phyloP scores from a whole-genome alignment of 164 flowering plant genomes.

The Saururus chinensis region DNA sequence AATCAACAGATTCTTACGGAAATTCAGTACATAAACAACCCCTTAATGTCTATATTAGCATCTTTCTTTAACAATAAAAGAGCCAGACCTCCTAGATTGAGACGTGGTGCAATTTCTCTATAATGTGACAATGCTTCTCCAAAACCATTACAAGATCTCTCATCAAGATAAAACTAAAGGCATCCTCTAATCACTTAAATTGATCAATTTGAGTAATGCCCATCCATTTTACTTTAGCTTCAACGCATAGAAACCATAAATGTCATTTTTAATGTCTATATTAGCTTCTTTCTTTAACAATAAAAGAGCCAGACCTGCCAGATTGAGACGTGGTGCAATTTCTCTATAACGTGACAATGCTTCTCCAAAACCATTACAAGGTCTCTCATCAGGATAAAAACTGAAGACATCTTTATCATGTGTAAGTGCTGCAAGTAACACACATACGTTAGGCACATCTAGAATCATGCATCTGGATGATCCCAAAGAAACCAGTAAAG shows the following conservation, averaged over 20 bases:
- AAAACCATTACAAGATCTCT: conserved; percentile 63
- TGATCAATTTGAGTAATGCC: too few relatives aligned
- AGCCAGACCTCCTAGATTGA: conserved; percentile 47
- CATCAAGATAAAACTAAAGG: conserved; percentile 60
- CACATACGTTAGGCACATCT: neutral
- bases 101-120: conserved; percentile 32
- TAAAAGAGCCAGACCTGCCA: conserved; percentile 36
- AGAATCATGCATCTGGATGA: neutral
- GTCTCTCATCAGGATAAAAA: conserved; percentile 48
- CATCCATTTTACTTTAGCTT: too few relatives aligned
- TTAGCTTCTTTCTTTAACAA: too few relatives aligned
- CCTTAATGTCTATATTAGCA: too few relatives aligned
- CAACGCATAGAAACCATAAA: too few relatives aligned
- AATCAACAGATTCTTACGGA: too few relatives aligned
- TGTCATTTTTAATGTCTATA: too few relatives aligned
- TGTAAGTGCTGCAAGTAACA: conserved; percentile 41
- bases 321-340: conserved; percentile 37
- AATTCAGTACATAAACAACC: too few relatives aligned
- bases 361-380: conserved; percentile 80
- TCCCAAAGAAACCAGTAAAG: neutral
- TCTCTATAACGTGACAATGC: conserved; percentile 50
- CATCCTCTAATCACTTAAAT: conserved; percentile 8
- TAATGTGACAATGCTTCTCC: conserved; percentile 71
- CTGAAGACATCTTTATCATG: conserved; percentile 66
- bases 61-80: neutral